Conservation (phyloP, 345 rosid species). For the Kernera saxatilis region DNA sequence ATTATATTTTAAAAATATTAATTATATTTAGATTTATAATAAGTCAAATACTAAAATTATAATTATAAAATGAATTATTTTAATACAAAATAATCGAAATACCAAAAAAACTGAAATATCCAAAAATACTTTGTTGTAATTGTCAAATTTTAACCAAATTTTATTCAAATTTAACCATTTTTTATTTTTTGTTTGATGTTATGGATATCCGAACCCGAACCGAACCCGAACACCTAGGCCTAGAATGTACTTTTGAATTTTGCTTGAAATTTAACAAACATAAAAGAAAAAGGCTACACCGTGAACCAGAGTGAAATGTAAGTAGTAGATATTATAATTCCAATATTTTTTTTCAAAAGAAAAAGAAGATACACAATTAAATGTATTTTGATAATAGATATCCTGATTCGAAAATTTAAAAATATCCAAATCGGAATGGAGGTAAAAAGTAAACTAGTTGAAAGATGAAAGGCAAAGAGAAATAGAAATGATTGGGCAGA, state of each 20-base stretch:
- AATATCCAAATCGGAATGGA: conserved; percentile 1
- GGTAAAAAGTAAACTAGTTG: conserved; percentile 2
- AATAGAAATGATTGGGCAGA: not conserved
- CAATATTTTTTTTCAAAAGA: not conserved
- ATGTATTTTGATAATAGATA: not conserved
- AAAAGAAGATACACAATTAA: not conserved
- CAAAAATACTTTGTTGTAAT: too few species aligned
- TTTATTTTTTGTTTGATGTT: too few species aligned
- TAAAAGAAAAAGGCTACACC: not conserved
- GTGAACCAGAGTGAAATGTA: not conserved
- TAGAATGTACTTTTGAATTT: not conserved
- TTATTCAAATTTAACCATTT: too few species aligned
- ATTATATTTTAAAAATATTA: too few species aligned
- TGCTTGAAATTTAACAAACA: not conserved
- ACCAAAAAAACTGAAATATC: too few species aligned
- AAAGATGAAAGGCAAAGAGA: not conserved
- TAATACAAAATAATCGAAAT: too few species aligned
- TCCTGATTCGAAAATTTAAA: conserved; percentile 11
- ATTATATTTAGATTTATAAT: too few species aligned
- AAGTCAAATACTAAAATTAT: too few species aligned
- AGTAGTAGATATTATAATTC: not conserved
- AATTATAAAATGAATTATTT: too few species aligned
- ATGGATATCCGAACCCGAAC: too few species aligned
- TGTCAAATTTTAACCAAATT: too few species aligned
- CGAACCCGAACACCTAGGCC: too few species aligned